Base-by-base conservation (phyloP, 306 rosid species). In the Dalbergia cochinchinensis region DNA sequence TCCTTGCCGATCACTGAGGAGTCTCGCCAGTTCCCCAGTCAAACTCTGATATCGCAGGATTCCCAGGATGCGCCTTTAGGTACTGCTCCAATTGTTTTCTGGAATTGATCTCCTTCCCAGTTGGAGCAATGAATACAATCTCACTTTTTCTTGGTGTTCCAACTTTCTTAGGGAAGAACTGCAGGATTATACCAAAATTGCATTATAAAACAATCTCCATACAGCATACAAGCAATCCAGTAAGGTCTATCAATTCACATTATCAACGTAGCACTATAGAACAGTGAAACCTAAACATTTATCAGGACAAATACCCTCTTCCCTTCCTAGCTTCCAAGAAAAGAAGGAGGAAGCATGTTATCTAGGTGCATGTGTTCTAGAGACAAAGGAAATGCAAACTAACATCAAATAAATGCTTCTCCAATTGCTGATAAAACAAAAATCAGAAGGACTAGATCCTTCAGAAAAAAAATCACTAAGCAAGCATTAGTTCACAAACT, bases 21-120 rank as follows among this genome's bases (percentile, higher is more conserved):
- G 94, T 85, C 85, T 93, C 99, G 6, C 98, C 97, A 0, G 96
- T 90, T 54, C 95, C 82, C 98, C 98, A 95, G 65, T 95, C 97
- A 64, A 95, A 95, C 83, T 93, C 99, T 1, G 91, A 93, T 75
- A 89, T 44, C 3, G 81, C 81, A 18, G 98, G 96, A 65, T 89
- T 90, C 69, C 88, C 97, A 37, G 96, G 89, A 83, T 93, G 91
- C 16, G 83, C 83, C 81, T 92, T 95, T 13, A 93, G 90, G 84
- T 93, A 95, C 89, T 88, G 92, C 92, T 93, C 96, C 87, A 95
- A 73, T 71, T 91, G 97, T 69, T 85, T 91, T 26, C 74, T 83
- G 83, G 80, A 82, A 35, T 54, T 71, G 77, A 95, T 85, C 86
- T 95, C 98, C 76, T 90, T 98, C 58, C 99, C 99, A 5, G 92